Evolutionary conservation across 148 eudicot species (phyloP), one percentile per base, ranked within the genome.

Genomic region (Simmondsia chinensis): DNA sequence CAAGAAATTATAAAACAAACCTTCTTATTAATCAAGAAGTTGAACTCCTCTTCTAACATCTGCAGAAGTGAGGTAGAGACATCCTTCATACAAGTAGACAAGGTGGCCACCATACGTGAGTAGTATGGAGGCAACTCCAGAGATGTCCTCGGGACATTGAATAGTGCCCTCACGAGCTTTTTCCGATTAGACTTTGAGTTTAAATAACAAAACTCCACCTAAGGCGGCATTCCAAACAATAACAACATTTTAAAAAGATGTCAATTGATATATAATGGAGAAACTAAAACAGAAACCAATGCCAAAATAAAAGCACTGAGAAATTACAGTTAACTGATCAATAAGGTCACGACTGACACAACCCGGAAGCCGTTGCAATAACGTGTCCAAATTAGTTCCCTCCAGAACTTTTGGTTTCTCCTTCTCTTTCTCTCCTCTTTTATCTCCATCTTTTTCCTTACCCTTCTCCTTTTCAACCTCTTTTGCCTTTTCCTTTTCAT

Each of bases 291-390:
- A n/a, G n/a, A n/a, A n/a, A 2, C 19, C 15, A 43, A 21, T 14
- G 20, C 17, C 11, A 28, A 25, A n/a, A 20, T 18, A 26, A 41
- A 14, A 46, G 38, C 26, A 27, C 4, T 20, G 4, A 47, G 54
- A 47, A 41, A 50, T 62, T 73, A 89, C 97, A 57, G 87, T 71
- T 50, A 89, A 67, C 63, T 89, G 97, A 62, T 89, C 97, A 46
- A 89, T 89, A 43, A 89, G 84, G 60, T 89, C 97, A 43, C 97
- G 97, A 68, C 95, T 84, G 62, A 89, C 97, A 54, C 84, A 89
- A 46, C 80, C 80, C 22, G 97, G 97, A 60, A 89, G 97, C 56
- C 95, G 73, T 71, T 81, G 97, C 54, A 89, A 21, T 43, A 89
- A 51, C 51, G 74, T 75, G 32, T 89, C 97, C 67, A 89, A 57